Base-by-base conservation (phyloP, 2,329 filamentous ascomycete genomes). In the Talaromyces piceae region DNA sequence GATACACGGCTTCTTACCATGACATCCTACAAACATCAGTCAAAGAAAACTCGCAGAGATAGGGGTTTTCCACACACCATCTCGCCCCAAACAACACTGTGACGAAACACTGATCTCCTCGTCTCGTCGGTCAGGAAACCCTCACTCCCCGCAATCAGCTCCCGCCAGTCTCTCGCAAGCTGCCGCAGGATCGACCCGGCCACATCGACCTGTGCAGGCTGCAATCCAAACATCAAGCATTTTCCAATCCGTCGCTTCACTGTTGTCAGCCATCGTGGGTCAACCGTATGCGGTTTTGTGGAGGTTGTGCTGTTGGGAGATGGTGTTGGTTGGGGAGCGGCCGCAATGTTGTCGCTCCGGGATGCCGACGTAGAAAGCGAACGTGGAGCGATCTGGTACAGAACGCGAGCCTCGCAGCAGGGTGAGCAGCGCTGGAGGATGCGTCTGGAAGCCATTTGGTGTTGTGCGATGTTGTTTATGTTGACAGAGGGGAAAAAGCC, bases 51-150 rank as follows among this genome's bases (percentile, higher is more conserved):
- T n/a, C 22, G 4, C 22, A 20, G 27, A 20, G 44, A 2, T 22
- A 37, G 1, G 39, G 16, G 20, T 27, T 8, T 18, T 46, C 13
- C 47, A 47, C 52, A 65, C 71, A 88, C 87, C 86, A 90, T 88
- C 66, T 95, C 89, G 26, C 89, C 90, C 88, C 88, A 94, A 0
- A 81, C 82, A 22, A 94, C 84, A 57, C 77, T 75, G 54, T 88
- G 83, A 49, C 77, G 73, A 56, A 81, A 80, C 28, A 91, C 63
- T 0, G 87, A 81, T 43, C 77, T 80, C 47, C 81, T 75, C 58
- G 79, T 76, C 53, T 77, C 73, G 9, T 75, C 78, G 0, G 83
- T 87, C 56, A 93, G 67, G 65, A 83, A 94, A 0, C 88, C 88
- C 61, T 91, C 86, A 52, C 82, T 82, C 0, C 87, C 87, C 0